Percentiles rank a stretch among this genome's conserved stretches.
Conservation (phyloP, 345 rosid species). For the Durio zibethinus region DNA sequence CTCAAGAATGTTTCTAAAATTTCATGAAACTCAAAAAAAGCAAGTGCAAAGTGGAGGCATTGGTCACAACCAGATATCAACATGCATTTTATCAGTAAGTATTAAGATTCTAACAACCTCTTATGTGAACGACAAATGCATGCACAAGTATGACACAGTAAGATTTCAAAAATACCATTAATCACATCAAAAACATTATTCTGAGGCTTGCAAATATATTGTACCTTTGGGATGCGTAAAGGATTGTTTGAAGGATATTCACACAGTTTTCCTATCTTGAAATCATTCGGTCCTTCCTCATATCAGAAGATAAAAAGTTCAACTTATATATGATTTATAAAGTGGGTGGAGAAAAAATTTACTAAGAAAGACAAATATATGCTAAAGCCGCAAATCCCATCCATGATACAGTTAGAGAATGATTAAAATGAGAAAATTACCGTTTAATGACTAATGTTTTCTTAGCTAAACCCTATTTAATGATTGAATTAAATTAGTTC, state of each 20-base stretch:
- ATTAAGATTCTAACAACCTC: not conserved
- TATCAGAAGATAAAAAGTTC: conserved; percentile 33
- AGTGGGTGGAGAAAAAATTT: not conserved
- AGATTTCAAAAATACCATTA: not conserved
- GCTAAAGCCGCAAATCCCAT: not conserved
- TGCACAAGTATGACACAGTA: not conserved
- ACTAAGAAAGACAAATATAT: not conserved
- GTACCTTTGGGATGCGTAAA: conserved; percentile 92
- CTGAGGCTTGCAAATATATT: conserved; percentile 16
- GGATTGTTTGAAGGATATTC: conserved; percentile 93
- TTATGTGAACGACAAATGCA: not conserved
- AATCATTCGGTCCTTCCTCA: conserved; percentile 90
- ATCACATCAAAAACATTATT: not conserved
- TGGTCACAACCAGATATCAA: not conserved
- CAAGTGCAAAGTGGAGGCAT: not conserved
- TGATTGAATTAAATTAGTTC: not conserved
- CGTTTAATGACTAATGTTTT: not conserved
- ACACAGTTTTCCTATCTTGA: conserved; percentile 88
- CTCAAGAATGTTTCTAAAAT: not conserved
- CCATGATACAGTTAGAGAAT: not conserved
- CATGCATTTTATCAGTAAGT: not conserved
- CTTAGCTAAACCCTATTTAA: not conserved
- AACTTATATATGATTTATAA: not conserved
- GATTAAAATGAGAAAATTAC: not conserved
- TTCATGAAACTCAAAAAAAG: not conserved